Evolutionary conservation across 805 yeast species (phyloP), one percentile per base, ranked within the genome.

Genomic region (Blastobotrys robertii): DNA sequence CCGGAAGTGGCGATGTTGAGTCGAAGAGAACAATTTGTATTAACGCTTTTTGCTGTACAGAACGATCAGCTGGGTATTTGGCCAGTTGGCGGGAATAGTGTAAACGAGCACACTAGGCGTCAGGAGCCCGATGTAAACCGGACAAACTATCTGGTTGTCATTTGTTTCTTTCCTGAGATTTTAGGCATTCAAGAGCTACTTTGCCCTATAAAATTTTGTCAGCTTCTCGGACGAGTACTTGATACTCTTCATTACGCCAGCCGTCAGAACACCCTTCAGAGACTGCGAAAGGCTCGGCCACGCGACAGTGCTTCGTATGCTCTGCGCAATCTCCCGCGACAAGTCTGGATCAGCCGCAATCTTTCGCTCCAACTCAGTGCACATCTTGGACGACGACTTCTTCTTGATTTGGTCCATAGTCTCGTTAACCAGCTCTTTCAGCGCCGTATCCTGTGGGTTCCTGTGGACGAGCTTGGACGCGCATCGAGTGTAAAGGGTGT

Each of bases 221-320:
- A 70, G 64, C 62, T 88, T 88, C 38, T 85, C 94, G 60, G 73
- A 65, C 3, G 94, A 88, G 60, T 88, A 88, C 54, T 71, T 74
- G 39, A 77, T 57, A 8, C 88, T 77, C 57, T 82, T 84, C 13
- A 66, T 57, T 1, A 83, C 39, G 1, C 98, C 98, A 1, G 97
- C 96, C 2, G 95, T 86, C 34, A 85, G 65, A 1, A 90, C 54
- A 0, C 98, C 98, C 60, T 90, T 87, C 12, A 77, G 49, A 28
- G 85, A 76, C 61, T 92, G 98, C 7, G 77, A 61, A 11, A 79
- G 57, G 11, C 95, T 84, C n/a, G 92, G 80, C 56, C 65, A 64
- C 35, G 67, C 68, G 6, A 88, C 87, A 1, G 82, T 81, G 19
- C 68, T 62, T 49, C 67, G 63, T 32, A 84, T 66, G 2, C 72